Conservation (phyloP, 2,329 filamentous ascomycete genomes). For the Fusarium redolens region DNA sequence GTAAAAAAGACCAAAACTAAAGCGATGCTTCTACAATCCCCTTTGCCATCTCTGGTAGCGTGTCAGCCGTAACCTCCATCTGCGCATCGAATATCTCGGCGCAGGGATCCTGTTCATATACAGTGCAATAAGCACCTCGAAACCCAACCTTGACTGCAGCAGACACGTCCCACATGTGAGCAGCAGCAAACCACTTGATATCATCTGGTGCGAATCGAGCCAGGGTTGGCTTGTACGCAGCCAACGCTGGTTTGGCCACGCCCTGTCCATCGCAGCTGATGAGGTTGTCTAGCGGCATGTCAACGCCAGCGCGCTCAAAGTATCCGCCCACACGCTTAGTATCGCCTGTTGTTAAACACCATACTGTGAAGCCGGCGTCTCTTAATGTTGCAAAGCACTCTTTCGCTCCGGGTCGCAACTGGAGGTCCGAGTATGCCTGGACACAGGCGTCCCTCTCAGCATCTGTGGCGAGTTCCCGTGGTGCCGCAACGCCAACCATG, state of each 20-base stretch:
- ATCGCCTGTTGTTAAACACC: conserved; percentile 66
- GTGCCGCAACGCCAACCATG: conserved; percentile 54
- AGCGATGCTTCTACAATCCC: background rate
- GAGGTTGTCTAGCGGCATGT: conserved; percentile 63
- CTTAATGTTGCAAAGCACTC: conserved; percentile 1
- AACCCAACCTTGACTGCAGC: conserved; percentile 52
- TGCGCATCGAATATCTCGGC: background rate
- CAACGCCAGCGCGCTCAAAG: conserved; percentile 59
- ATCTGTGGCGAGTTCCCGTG: background rate
- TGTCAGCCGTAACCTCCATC: background rate
- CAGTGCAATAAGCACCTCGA: conserved; percentile 4
- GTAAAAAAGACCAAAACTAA: background rate
- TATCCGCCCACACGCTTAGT: conserved; percentile 62
- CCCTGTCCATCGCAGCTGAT: conserved; percentile 59
- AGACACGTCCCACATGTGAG: conserved; percentile 69
- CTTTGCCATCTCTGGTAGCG: conserved; percentile 1
- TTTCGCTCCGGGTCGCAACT: background rate
- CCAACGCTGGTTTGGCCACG: conserved; percentile 51
- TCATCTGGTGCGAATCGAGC: conserved; percentile 44
- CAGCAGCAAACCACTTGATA: conserved; percentile 67
- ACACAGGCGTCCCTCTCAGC: background rate
- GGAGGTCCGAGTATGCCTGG: background rate
- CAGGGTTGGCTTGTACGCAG: conserved; percentile 55
- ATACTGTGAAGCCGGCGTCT: conserved; percentile 55
- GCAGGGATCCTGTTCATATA: conserved; percentile 8